Percentiles rank a stretch among this genome's conserved stretches.
These are phyloP conservation scores for Emmonsia crescens DNA, from an alignment of 2,329 filamentous ascomycete species.

Conservation along the genomic window DNA sequence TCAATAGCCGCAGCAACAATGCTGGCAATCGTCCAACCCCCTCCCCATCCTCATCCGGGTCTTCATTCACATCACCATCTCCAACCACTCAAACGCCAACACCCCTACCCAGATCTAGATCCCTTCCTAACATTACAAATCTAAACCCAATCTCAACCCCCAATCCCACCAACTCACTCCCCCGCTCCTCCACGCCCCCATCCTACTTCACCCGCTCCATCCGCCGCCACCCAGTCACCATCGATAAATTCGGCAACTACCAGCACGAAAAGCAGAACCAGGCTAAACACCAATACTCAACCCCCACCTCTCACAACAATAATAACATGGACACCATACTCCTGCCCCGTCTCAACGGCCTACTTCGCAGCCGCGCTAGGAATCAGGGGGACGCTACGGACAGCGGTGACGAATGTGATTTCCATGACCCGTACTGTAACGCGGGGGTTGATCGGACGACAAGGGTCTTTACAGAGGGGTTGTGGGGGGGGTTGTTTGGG, in stretches of 20 bases:
- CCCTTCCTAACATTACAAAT: background rate
- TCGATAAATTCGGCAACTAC: conserved; percentile 9
- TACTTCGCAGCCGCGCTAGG: background rate
- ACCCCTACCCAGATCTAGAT: background rate
- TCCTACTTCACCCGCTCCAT: conserved; percentile 1
- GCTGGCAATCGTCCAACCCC: background rate
- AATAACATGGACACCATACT: background rate
- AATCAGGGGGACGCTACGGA: background rate
- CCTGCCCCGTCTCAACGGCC: background rate
- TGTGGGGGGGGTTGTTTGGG: background rate
- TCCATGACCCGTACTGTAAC: background rate
- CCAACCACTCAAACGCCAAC: background rate
- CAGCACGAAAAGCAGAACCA: background rate
- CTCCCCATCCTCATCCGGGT: background rate
- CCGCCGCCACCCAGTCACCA: conserved; percentile 6
- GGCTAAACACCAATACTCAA: background rate
- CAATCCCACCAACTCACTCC: background rate
- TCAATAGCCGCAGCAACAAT: background rate
- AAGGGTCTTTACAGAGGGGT: background rate
- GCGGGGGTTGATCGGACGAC: background rate
- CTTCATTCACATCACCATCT: background rate
- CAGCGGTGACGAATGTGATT: background rate
- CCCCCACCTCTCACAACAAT: background rate
- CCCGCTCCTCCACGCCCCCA: background rate
- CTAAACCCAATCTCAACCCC: background rate